These are phyloP conservation scores for Eimeria acervulina DNA, from an alignment of 169 alveolate genomes.

Conservation along the genomic window DNA sequence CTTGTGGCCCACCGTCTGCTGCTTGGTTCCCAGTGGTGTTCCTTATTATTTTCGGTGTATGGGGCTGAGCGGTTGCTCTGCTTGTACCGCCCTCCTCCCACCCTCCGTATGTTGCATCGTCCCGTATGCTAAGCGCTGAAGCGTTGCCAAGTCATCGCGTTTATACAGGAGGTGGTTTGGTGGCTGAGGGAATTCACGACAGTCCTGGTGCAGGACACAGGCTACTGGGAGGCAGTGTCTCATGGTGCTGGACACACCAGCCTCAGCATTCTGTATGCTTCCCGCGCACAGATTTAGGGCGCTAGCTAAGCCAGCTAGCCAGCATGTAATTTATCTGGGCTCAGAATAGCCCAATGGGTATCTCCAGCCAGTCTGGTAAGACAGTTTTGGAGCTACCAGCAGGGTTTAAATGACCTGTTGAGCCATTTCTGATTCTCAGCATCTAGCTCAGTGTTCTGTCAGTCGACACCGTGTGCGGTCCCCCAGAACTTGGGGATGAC, in stretches of 20 bases:
- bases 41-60: background rate
- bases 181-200: background rate
- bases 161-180: background rate
- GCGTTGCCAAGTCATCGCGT: background rate
- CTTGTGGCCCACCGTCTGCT: constrained; percentile 17
- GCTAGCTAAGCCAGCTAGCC: constrained; percentile 62
- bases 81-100: background rate
- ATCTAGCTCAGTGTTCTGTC: background rate
- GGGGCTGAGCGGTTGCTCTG: background rate
- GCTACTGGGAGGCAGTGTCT: constrained; percentile 40
- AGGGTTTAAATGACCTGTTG: background rate
- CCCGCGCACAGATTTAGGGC: constrained; percentile 51
- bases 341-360: background rate
- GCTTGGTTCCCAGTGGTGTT: background rate
- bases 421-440: background rate
- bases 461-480: background rate
- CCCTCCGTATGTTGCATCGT: background rate
- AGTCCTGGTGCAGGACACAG: background rate
- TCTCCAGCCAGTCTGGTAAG: constrained; percentile 29
- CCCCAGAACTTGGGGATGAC: background rate
- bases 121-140: background rate
- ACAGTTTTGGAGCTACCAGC: constrained; percentile 12
- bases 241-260: constrained; percentile 23
- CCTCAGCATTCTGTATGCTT: background rate
- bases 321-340: constrained; percentile 42